A percentile compares a stretch with the other conserved stretches of the same genome.
phyloP scores from a whole-genome alignment of 441 rosid genomes.

The Populus trichocarpa region DNA sequence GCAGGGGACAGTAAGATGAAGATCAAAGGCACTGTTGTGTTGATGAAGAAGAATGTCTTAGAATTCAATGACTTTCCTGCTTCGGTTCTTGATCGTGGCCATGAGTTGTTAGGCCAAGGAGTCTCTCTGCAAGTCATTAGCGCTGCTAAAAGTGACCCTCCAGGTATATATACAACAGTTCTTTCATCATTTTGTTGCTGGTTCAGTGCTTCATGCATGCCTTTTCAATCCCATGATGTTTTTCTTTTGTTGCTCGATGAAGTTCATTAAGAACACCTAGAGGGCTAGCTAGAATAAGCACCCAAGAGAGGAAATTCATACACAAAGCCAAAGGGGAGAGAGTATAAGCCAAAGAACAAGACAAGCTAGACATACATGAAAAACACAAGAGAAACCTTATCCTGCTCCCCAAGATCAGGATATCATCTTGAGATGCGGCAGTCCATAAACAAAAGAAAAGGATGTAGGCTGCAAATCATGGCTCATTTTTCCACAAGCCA shows the following conservation, averaged over 20 bases:
- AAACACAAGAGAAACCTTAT: too few species aligned
- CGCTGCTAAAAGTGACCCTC: slow-evolving; percentile 38
- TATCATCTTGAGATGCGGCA: too few species aligned
- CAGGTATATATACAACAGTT: slow-evolving; percentile 19
- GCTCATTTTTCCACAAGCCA: too few species aligned
- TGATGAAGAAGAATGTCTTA: slow-evolving; percentile 81
- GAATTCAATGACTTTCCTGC: slow-evolving; percentile 77
- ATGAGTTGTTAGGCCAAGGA: slow-evolving; percentile 52
- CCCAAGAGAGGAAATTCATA: neutral
- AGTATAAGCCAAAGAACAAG: neutral
- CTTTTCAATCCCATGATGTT: neutral
- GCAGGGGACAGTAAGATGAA: slow-evolving; percentile 25
- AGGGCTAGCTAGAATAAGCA: neutral
- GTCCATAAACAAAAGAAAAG: too few species aligned
- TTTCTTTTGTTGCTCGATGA: neutral
- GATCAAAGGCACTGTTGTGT: slow-evolving; percentile 62
- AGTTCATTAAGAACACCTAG: neutral
- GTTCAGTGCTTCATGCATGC: neutral
- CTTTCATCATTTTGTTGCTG: too few species aligned
- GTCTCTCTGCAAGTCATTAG: slow-evolving; percentile 72
- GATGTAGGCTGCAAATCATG: too few species aligned
- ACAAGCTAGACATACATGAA: too few species aligned
- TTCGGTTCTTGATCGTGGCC: slow-evolving; percentile 58
- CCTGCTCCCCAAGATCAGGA: too few species aligned
- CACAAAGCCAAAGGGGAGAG: neutral